Evolutionary conservation across 345 rosid species (phyloP), one percentile per base, ranked within the genome.

Genomic region (Linum trigynum): DNA sequence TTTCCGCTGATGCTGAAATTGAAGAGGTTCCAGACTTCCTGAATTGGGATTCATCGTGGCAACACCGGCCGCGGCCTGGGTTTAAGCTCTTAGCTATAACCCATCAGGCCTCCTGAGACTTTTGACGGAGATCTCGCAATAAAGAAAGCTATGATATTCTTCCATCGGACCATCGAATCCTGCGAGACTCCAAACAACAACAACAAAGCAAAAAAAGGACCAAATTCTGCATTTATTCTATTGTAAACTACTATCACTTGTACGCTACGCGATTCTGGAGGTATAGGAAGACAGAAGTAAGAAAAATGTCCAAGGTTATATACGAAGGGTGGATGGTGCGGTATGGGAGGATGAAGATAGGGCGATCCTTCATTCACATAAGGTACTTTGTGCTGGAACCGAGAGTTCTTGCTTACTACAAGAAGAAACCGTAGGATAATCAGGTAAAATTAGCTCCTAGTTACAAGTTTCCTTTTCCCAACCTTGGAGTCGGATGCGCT

Each of bases 301-400:
- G 58, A 37, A 65, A 63, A 67, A 85, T 83, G 91, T 83, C 99
- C 39, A 95, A 91, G 76, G 84, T 87, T 23, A 89, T 91, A 55
- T 95, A 91, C 64, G 97, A 95, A 74, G 99, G 99, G 66, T 95
- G 97, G 99, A 95, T 91, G 99, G 97, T 95, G 75, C 80, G 99
- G 67, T 91, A 91, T 64, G 99, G 99, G 65, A 81, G 99, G 67
- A 86, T 95, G 76, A 95, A 85, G 88, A 95, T 95, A 83, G 99
- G 96, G 12, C 68, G 96, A 78, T 91, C 99, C 16, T 95, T 81
- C 62, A 91, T 95, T 72, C 99, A 95, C 65, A 95, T 87, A 97
- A 81, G 99, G 74, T 91, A 86, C 72, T 95, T 95, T 77, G 91
- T 95, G 45, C 86, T 95, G 65, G 99, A 87, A 63, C 82, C 95